Evolutionary conservation across 2,329 filamentous ascomycete species (phyloP).

Genomic region (Lizonia empirigonia): DNA sequence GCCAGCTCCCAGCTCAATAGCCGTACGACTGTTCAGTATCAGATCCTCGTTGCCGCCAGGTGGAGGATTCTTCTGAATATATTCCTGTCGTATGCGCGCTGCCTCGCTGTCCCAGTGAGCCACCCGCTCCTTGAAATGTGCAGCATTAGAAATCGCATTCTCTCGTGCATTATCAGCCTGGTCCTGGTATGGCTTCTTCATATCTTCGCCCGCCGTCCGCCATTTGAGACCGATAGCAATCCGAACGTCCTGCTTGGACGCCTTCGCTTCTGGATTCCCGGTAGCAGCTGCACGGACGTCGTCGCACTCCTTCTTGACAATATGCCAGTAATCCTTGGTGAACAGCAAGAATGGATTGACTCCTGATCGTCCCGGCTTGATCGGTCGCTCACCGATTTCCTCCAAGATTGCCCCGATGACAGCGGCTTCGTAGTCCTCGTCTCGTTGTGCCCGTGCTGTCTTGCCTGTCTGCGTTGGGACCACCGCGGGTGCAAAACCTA

Average conservation of each 20-base stretch:
- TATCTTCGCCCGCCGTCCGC: conserved; percentile 74
- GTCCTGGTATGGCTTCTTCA: conserved; percentile 78
- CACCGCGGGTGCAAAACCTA: conserved; percentile 36
- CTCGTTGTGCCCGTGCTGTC: conserved; percentile 33
- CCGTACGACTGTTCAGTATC: conserved; percentile 44
- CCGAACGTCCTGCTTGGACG: conserved; percentile 74
- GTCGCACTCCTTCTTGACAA: conserved; percentile 68
- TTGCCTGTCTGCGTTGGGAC: conserved; percentile 21
- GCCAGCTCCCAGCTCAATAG: conserved; percentile 46
- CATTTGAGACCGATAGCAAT: conserved; percentile 88
- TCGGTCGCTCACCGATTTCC: conserved; percentile 75
- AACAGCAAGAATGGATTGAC: conserved; percentile 90
- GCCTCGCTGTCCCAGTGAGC: conserved; percentile 75
- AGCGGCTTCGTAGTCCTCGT: conserved; percentile 61
- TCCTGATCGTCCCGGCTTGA: conserved; percentile 72
- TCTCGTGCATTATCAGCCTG: conserved; percentile 73
- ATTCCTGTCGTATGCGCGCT: conserved; percentile 52
- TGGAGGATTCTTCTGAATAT: conserved; percentile 46
- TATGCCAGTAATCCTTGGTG: conserved; percentile 74
- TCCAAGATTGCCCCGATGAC: conserved; percentile 62
- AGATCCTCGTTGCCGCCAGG: conserved; percentile 36
- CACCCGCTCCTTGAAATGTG: conserved; percentile 65
- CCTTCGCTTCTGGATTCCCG: conserved; percentile 70
- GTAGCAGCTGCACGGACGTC: conserved; percentile 68
- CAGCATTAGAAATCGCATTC: conserved; percentile 63